phyloP scores from a whole-genome alignment of 305 asterid genomes.

The Solanum hybrid region DNA sequence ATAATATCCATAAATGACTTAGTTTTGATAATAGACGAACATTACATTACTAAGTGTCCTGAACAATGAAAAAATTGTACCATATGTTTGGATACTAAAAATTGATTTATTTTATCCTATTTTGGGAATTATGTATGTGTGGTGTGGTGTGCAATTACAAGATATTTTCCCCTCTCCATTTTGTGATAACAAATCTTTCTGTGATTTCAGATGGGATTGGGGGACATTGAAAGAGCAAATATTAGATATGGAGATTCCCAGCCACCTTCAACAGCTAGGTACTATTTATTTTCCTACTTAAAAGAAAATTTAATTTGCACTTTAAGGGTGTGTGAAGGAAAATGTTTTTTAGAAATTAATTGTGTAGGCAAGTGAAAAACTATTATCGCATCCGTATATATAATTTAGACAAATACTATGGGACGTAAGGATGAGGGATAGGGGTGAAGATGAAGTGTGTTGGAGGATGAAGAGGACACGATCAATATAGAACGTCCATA shows the following conservation, averaged over 20 bases:
- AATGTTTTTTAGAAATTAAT: neutral
- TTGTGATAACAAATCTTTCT: neutral
- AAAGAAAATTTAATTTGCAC: no score
- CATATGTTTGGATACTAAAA: neutral
- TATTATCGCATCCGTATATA: neutral
- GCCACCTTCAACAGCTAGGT: slow-evolving; percentile 38
- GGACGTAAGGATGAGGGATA: neutral
- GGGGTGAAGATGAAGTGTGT: neutral
- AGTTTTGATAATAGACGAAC: neutral
- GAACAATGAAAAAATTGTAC: neutral
- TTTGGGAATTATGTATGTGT: neutral
- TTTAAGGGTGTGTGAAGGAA: neutral
- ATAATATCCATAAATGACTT: no score
- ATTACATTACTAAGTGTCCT: neutral
- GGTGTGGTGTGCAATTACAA: neutral
- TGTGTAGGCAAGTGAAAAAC: neutral
- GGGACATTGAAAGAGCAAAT: slow-evolving; percentile 45
- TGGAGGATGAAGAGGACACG: neutral
- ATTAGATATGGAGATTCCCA: slow-evolving; percentile 53
- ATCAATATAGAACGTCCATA: neutral
- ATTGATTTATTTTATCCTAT: neutral
- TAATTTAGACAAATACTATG: neutral
- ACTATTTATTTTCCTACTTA: neutral
- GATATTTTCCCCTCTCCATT: neutral
- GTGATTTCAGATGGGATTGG: slow-evolving; percentile 48